Evolutionary conservation across 257 asterid species (phyloP).

Genomic region (Salvia splendens): DNA sequence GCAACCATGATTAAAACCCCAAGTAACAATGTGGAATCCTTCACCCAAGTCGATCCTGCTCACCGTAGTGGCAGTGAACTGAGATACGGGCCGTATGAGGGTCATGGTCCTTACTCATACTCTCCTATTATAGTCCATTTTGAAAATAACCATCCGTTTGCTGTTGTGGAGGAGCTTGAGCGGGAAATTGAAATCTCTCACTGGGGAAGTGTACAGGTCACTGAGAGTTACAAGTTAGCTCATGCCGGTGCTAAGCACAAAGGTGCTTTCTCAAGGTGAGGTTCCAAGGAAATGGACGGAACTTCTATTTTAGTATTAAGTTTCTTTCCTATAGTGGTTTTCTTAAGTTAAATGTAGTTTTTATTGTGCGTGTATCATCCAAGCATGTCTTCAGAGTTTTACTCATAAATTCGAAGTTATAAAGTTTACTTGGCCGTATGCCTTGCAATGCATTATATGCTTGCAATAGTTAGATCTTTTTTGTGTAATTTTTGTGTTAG

Average conservation of each 20-base stretch:
- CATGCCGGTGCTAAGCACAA: slow-evolving; percentile 95
- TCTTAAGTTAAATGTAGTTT: slow-evolving; percentile 20
- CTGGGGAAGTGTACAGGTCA: slow-evolving; percentile 94
- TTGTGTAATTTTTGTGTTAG: neutral
- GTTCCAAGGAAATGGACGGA: slow-evolving; percentile 14
- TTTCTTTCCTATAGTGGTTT: neutral
- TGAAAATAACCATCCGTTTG: slow-evolving; percentile 88
- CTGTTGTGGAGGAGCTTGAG: slow-evolving; percentile 98
- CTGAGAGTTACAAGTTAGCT: slow-evolving; percentile 77
- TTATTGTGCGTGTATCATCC: neutral
- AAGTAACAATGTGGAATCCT: slow-evolving; percentile 75
- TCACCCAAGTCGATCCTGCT: slow-evolving; percentile 80
- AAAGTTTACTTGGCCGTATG: neutral
- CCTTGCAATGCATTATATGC: neutral
- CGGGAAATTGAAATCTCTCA: slow-evolving; percentile 98
- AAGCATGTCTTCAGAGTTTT: slow-evolving; percentile 3
- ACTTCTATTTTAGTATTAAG: neutral
- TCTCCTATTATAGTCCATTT: slow-evolving; percentile 73
- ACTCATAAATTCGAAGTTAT: neutral
- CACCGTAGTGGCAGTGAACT: slow-evolving; percentile 67
- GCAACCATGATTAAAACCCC: slow-evolving; percentile 79
- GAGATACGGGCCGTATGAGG: slow-evolving; percentile 86
- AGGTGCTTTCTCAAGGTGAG: slow-evolving; percentile 94
- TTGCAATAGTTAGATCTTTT: neutral
- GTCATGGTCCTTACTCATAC: slow-evolving; percentile 60